Evolutionary conservation across 805 yeast species (phyloP), one percentile per base, ranked within the genome.

Genomic region (Sugiyamaella valdiviana): DNA sequence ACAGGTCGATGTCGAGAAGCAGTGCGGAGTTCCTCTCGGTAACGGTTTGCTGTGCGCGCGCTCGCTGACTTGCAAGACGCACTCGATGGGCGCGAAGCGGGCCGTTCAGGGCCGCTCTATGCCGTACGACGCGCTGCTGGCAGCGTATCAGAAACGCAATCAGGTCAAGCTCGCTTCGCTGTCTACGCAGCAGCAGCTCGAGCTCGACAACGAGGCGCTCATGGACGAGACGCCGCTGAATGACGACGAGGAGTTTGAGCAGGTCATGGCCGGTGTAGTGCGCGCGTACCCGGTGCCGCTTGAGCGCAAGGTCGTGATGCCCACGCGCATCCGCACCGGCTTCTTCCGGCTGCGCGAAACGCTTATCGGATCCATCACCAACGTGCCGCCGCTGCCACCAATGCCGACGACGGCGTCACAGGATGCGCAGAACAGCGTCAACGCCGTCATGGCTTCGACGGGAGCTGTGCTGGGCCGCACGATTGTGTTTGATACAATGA

Each of bases 51-150:
- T 78, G 60, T 88, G 96, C 72, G 95, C 95, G 1, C 73, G 96
- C 48, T 86, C 95, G 0, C 69, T 88, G 56, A 88, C 96, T 0
- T 88, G 96, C 72, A 88, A 88, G 62, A 86, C 96, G 0, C 96
- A 88, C 66, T 84, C 95, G 1, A 86, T 88, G 95, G 95, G 95
- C 23, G 95, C 95, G 29, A 88, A 88, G 59, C 76, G 96, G 59
- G 88, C 95, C 1, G 96, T 88, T 21, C 81, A 79, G 17, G 96
- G 96, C 5, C 75, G 96, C 60, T 79, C 90, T 44, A 88, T 89
- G 12, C 87, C 95, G 1, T 88, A 85, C 66, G 96, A 88, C 64
- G 81, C 79, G 29, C 69, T 88, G 45, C 69, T 88, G 49, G 87
- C 89, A 21, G 87, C 85, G n/a, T 88, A 89, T 61, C 96, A 89